Evolutionary conservation across 1,284 basidiomycete genomes (phyloP), one percentile per base, ranked within the genome.

Genomic region (Papiliotrema fonsecae): DNA sequence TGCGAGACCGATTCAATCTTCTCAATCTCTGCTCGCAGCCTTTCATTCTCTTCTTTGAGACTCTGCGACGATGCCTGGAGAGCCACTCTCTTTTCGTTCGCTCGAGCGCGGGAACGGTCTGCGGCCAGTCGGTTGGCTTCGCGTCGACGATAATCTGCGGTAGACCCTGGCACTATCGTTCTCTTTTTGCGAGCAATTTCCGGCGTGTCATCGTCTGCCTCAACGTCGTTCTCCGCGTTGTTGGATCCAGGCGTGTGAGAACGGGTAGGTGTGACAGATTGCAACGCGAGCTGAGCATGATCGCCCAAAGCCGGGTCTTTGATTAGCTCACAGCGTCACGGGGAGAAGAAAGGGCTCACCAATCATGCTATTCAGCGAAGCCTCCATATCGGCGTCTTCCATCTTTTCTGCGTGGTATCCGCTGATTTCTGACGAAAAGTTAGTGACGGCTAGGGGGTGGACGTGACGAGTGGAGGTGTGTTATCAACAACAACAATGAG

Each of bases 61-160:
- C 52, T 50, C 40, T 63, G 59, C 9, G 61, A 56, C 0, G 67
- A 64, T 22, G 57, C 55, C 27, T 71, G 64, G 3, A 74, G 53
- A 2, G 63, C 62, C 1, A 51, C 50, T 9, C 56, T 52, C 49
- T 68, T 67, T 38, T 71, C 68, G 9, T 59, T 52, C 37, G 64
- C 62, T 9, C 72, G 54, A 0, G 55, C 53, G 5, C 72, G 57
- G 2, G 65, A 69, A 16, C 71, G 60, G 50, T 72, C 70, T 6
- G 72, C 72, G 2, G 72, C 72, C 4, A 72, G 58, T 26, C 72
- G 62, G 42, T 74, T 74, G 10, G 72, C 71, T 55, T 74, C 72
- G 32, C 62, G 54, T 18, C 72, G 57, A 3, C 61, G 41, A 26
- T 61, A 58, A 48, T 72, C 67, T 16, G 59, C 65, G 2, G 56